Base-by-base conservation (phyloP, 1,284 basidiomycete genomes). In the Pseudomicrostroma phylloplanum region DNA sequence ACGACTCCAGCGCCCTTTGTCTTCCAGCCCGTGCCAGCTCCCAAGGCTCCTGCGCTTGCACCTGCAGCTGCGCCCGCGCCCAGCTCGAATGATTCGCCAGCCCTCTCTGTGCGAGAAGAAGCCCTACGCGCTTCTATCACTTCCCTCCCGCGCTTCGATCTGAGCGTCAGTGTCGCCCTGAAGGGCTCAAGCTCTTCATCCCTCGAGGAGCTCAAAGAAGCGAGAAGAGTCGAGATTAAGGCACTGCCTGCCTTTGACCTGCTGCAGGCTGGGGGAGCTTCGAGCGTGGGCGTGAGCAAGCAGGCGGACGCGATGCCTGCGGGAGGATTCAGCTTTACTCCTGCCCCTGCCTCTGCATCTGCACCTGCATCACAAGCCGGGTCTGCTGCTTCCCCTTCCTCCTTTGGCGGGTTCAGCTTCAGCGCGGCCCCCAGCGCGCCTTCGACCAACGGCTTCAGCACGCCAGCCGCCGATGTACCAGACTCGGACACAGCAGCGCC, bases 391-490 rank as follows among this genome's bases (percentile, higher is more conserved):
- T 17, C 43, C 15, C 12, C 43, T 12, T 17, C 43, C 43, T 48
- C 43, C 43, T 48, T 21, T 17, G 43, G 30, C 3, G 30, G 30
- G 9, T 36, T 36, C 30, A 36, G 30, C 30, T 36, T 36, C 30
- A 36, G 30, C 30, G 30, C 30, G 4, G 30, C 30, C 30, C 30
- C 30, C 30, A 36, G 30, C 9, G 30, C 30, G 30, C 30, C 17
- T 54, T 19, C 51, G 26, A 54, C 51, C 46, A 48, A 48, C 12
- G 46, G 46, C 46, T n/a, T 7, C 46, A 23, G 46, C 17, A 48
- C 46, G 17, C 30, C 30, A 4, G 9, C 30, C 30, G 30, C 30
- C 30, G 4, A 3, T 9, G 30, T 9, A 3, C 30, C 30, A 36
- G 3, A 4, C 9, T 36, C 30, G 30, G 30, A 36, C 30, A 36